A percentile compares a stretch with the other conserved stretches of the same genome.
Evolutionary conservation across 345 rosid genomes (phyloP).

Genomic region (Brassica rapa): DNA sequence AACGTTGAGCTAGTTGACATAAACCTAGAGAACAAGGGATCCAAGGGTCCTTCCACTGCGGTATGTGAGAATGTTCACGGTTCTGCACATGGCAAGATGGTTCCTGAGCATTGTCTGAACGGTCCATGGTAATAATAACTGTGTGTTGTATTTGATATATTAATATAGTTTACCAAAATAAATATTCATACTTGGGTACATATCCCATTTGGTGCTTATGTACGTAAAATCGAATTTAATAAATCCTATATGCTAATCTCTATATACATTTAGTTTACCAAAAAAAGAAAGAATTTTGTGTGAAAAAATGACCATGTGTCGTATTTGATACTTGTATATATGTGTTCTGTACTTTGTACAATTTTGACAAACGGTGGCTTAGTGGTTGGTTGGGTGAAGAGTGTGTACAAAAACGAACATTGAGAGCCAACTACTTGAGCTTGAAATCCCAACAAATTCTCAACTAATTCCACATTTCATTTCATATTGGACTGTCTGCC

Average conservation of each 20-base stretch:
- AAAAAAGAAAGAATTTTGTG: too few relatives aligned
- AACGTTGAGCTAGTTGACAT: slow-evolving; percentile 39
- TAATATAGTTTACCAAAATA: not conserved
- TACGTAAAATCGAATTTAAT: not conserved
- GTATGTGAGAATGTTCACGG: slow-evolving; percentile 38
- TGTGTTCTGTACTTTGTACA: not conserved
- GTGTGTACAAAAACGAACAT: slow-evolving; percentile 19
- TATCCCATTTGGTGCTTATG: not conserved
- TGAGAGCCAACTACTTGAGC: slow-evolving; percentile 39
- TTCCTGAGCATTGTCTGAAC: slow-evolving; percentile 12
- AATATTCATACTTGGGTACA: not conserved
- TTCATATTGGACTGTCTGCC: not conserved
- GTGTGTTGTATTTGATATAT: not conserved
- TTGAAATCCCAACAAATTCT: slow-evolving; percentile 35
- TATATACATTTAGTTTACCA: not conserved
- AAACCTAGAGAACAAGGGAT: slow-evolving; percentile 1
- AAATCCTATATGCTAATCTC: not conserved
- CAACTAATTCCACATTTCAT: slow-evolving; percentile 23
- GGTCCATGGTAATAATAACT: not conserved
- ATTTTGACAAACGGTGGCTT: not conserved
- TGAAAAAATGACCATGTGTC: not conserved
- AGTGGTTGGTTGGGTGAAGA: slow-evolving; percentile 17
- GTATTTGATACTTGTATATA: too few relatives aligned
- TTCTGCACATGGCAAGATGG: slow-evolving; percentile 6
- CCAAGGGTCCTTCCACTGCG: slow-evolving; percentile 12